Base-by-base conservation (phyloP, 257 asterid species). In the Primulina huaijiensis region DNA sequence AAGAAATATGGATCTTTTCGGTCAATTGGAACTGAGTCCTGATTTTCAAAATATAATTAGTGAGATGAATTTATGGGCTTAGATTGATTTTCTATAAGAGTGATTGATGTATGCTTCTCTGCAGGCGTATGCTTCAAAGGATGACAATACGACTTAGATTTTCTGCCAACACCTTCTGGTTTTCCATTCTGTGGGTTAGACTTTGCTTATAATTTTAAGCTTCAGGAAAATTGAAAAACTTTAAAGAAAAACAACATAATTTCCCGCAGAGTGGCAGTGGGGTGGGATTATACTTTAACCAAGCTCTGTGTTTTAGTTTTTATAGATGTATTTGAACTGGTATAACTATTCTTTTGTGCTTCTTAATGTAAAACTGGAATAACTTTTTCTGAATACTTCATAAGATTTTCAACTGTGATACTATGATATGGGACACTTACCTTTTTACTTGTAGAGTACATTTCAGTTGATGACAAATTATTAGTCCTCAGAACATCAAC, bases 61-160 rank as follows among this genome's bases (percentile, higher is more conserved):
- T 40, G 52, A 9, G 52, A 40, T n/a, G 43, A 30, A 34, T n/a
- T 57, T 65, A 65, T 66, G 19, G 35, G 2, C 64, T 67, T 34
- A 66, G 38, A 57, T 60, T 65, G 12, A 37, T 37, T 37, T 37
- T 40, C 0, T 8, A 8, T 35, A 7, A 1, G 23, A 59, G 69
- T 20, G 21, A 20, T 72, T 43, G 68, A 40, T 66, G 52, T 62
- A 31, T 19, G 64, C 56, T 62, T 65, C 64, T 40, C 55, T 59
- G 60, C 57, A 52, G 43, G 31, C n/a, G 7, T 23, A 53, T 7
- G 50, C 46, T 62, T 67, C 46, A 27, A 55, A 55, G 34, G 29
- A 34, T 52, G 65, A 66, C 46, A 20, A 4, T 23, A 25, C 55
- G 56, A 57, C 72, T 60, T 58, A 58, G 62, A 59, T 43, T 53